Percentiles rank a stretch among this genome's conserved stretches.
These are phyloP conservation scores for Glonium stellatum DNA, from an alignment of 495 filamentous ascomycete species.

Conservation along the genomic window DNA sequence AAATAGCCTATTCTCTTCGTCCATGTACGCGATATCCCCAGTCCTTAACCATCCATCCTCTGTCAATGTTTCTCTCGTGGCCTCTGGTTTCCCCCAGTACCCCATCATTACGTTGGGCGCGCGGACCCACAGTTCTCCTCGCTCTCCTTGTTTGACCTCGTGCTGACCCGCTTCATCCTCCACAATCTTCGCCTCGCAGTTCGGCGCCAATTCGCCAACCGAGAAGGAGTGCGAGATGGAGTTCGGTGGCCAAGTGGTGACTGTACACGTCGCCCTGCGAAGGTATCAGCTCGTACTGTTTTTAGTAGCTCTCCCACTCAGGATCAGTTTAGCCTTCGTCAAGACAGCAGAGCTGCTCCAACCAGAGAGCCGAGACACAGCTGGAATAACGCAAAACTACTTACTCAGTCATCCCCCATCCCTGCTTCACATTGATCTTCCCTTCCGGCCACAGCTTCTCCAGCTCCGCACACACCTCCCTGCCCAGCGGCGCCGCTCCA, in stretches of 20 bases:
- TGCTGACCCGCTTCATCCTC: conserved; percentile 33
- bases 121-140: conserved; percentile 36
- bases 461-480: conserved; percentile 55
- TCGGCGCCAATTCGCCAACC: conserved; percentile 64
- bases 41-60: conserved; percentile 38
- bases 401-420: conserved; percentile 80
- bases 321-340: too few relatives aligned
- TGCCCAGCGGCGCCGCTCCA: conserved; percentile 45
- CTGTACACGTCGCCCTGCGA: conserved; percentile 54
- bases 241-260: conserved; percentile 53
- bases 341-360: background rate
- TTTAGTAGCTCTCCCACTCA: background rate
- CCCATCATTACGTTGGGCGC: conserved; percentile 40
- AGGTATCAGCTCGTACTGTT: background rate
- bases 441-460: conserved; percentile 52
- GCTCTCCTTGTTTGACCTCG: conserved; percentile 27
- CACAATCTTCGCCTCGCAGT: conserved; percentile 60
- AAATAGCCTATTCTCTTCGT: conserved; percentile 32
- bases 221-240: conserved; percentile 35
- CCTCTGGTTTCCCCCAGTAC: conserved; percentile 37
- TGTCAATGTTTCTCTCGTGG: conserved; percentile 35
- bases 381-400: conserved; percentile 17
- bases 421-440: conserved; percentile 57
- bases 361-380: conserved; percentile 5
- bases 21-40: conserved; percentile 35